Evolutionary conservation across 495 filamentous ascomycete species (phyloP), one percentile per base, ranked within the genome.

Genomic region (Staphylotrichum tortipilum): DNA sequence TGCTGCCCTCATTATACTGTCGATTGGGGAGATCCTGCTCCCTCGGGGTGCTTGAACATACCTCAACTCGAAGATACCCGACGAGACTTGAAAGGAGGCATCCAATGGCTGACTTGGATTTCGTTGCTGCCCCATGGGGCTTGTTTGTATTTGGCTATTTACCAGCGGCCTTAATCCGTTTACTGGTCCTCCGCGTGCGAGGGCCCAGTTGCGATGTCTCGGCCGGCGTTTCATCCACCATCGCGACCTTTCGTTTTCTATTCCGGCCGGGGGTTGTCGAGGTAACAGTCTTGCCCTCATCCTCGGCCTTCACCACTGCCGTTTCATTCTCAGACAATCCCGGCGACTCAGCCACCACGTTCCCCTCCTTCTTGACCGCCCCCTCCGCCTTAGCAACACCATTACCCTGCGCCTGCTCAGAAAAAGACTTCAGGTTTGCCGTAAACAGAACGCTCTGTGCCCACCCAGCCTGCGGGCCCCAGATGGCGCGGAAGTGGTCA

Each of bases 381-480:
- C 5, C 14, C 17, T 9, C 18, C 23, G 11, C 11, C 7, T 8
- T 19, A n/a, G 10, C 28, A 21, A 62, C 58, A 37, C 56, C 48
- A 33, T 53, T 49, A 5, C 61, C 55, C 49, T 66, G 8, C 28
- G 39, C 47, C 39, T 68, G 75, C 64, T 86, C 85, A 8, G 88
- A 79, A 61, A 97, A 97, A 1, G 85, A 80, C 62, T 81, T 85
- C 39, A 99, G 67, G 63, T 99, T 89, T 3, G 92, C 94, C 0
- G 92, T 92, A 63, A 99, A 99, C 5, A 99, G 76, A 15, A 98
- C 94, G 33, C 84, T 91, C 66, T 99, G 92, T 2, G 92, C 94
- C 94, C 94, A 99, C 1, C 92, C 92, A 9, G 92, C 92, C 56
- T 97, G 86, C 28, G 83, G 79, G 0, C 92, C 92, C 94, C 94